Evolutionary conservation across 805 yeast species (phyloP), one percentile per base, ranked within the genome.

Genomic region (Pichia cephalocereana): DNA sequence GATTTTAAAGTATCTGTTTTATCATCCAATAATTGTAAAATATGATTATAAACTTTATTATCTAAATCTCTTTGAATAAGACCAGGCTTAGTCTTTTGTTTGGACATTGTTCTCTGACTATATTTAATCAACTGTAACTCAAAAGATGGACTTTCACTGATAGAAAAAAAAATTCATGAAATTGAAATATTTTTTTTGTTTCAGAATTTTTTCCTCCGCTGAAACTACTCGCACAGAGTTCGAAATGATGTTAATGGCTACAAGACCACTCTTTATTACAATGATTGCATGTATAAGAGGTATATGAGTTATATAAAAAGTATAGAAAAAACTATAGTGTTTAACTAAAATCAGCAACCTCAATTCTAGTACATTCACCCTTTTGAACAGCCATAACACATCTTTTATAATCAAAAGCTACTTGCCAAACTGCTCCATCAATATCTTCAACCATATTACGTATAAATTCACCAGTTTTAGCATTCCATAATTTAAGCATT

Each of bases 381-480:
- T 59, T 60, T 62, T 88, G 95, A 10, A 90, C 93, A 0, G 99
- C 98, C 19, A 95, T 91, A 38, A 91, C 86, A 61, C 97, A 85
- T 45, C 89, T 74, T 50, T 84, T 77, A 54, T 81, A 79, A 60
- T 88, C 95, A 58, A 89, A 87, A 57, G 84, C 77, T 2, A 91
- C 96, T 56, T 93, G 96, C 99, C 99, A 93, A 36, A 91, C 88
- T 38, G 86, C 83, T 10, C 93, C 95, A 15, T 86, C 74, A 27
- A 83, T 82, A 61, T 84, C 90, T 4, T 76, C 71, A 43, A 90
- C 68, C 46, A 93, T 65, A 54, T 88, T 89, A 47, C 87, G 72
- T 2, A 90, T 78, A 51, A 83, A 76, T 58, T 74, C 73, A 0
- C 98, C 98, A 3, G 83, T 80, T 52, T 78, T 74, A 38, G 88